These are phyloP conservation scores for Amauroascus verrucosus DNA, from an alignment of 2,329 filamentous ascomycete species.

Conservation along the genomic window DNA sequence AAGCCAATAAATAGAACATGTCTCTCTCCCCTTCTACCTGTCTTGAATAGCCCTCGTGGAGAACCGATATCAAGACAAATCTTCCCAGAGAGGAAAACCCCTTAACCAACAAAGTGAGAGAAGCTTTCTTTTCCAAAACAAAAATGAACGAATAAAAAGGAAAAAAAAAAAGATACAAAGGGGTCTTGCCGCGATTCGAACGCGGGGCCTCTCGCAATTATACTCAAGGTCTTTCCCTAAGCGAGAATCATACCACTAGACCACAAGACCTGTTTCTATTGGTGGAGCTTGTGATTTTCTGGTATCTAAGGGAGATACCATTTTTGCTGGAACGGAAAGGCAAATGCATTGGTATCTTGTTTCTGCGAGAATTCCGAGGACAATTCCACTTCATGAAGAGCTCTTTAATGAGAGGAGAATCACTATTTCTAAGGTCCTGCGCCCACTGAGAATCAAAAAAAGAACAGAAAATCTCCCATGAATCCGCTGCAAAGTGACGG, in stretches of 20 bases:
- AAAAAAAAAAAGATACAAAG: not conserved
- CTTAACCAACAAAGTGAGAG: too few relatives aligned
- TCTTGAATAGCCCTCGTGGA: too few relatives aligned
- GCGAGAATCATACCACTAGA: slow-evolving; percentile 38
- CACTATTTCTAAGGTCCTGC: not conserved
- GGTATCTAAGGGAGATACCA: not conserved
- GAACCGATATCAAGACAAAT: too few relatives aligned
- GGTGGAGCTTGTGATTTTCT: not conserved
- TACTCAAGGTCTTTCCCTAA: slow-evolving; percentile 22
- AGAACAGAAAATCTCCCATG: not conserved
- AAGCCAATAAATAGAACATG: too few relatives aligned
- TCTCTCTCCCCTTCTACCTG: too few relatives aligned
- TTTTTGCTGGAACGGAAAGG: too few relatives aligned
- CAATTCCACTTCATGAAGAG: too few relatives aligned
- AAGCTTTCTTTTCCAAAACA: too few relatives aligned
- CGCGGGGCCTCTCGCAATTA: slow-evolving; percentile 14
- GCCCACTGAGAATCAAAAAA: not conserved
- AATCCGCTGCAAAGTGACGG: not conserved
- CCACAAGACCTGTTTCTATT: slow-evolving; percentile 19
- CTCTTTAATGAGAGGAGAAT: slow-evolving; percentile 8
- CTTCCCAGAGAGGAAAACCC: not conserved
- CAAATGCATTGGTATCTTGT: too few relatives aligned
- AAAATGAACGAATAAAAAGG: not conserved
- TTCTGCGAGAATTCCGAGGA: too few relatives aligned
- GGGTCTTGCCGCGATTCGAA: slow-evolving; percentile 17